Evolutionary conservation across 495 filamentous ascomycete species (phyloP).

Genomic region (Penicillium macrosclerotiorum): DNA sequence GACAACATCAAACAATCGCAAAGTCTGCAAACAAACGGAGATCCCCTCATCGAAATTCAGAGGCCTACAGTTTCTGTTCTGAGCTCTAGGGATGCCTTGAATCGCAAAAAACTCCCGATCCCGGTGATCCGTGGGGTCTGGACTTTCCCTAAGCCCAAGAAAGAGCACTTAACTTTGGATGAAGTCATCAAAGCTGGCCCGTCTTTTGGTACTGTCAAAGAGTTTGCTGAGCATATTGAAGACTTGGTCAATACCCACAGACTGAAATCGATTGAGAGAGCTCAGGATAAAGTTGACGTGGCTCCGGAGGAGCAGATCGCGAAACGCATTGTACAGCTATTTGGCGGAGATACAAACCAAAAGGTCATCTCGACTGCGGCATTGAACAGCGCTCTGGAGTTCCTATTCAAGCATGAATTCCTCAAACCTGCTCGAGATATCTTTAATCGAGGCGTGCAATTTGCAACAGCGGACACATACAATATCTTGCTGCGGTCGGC

Average conservation of each 20-base stretch:
- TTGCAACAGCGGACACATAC: conserved; percentile 41
- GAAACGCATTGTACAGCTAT: conserved; percentile 21
- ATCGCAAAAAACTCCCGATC: conserved; percentile 12
- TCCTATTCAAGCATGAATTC: conserved; percentile 31
- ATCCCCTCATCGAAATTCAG: conserved; percentile 30
- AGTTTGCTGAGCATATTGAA: conserved; percentile 35
- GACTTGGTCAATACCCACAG: conserved; percentile 20
- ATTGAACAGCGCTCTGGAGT: conserved; percentile 40
- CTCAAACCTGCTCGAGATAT: conserved; percentile 28
- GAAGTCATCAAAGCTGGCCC: conserved; percentile 6
- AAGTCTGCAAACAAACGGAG: conserved; percentile 22
- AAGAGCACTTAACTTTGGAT: conserved; percentile 7
- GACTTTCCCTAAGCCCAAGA: conserved; percentile 8
- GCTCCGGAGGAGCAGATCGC: conserved; percentile 14
- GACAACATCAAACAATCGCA: conserved; percentile 22
- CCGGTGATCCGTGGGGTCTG: conserved; percentile 38
- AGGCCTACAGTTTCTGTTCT: conserved; percentile 34
- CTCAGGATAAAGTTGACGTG: not conserved
- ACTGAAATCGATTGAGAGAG: not conserved
- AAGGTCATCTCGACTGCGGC: conserved; percentile 38
- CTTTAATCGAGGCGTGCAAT: conserved; percentile 28
- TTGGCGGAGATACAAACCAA: conserved; percentile 18
- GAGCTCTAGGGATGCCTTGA: conserved; percentile 21
- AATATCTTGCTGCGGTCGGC: conserved; percentile 42
- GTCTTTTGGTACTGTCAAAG: conserved; percentile 22